Evolutionary conservation across 768 basidiomycete genomes (phyloP), one percentile per base, ranked within the genome.

Genomic region (Pisolithus orientalis): DNA sequence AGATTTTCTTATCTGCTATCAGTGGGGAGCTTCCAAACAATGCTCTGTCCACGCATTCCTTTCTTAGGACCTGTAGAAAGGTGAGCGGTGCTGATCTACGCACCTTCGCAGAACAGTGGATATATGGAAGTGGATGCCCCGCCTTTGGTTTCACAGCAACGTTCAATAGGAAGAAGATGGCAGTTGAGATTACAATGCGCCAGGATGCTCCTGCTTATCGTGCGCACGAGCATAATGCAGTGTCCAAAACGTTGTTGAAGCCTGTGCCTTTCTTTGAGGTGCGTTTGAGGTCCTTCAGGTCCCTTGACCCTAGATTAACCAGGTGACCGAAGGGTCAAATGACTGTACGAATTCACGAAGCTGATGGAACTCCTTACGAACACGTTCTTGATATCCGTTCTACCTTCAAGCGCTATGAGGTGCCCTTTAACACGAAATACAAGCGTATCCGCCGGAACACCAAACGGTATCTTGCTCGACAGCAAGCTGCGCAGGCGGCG

Each of bases 301-400:
- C 43, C 34, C 21, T 27, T 39, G 56, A 39, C 51, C 14, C n/a
- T 21, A 28, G 40, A n/a, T 44, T 50, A 29, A 29, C 48, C 39
- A 17, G 16, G 10, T 11, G 11, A 49, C 16, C 21, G 53, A 27
- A 93, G 84, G 96, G 96, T 16, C 91, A 94, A 76, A 92, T 99
- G 87, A 98, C 96, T 27, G 87, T 99, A 53, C 90, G 96, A 29
- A 96, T 98, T 48, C 95, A 98, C 63, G 96, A 99, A 75, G 96
- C 95, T 1, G 96, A 99, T 65, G 96, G 95, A 3, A 98, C 96
- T 37, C 95, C 96, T 1, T 98, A 97, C 65, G 96, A 99, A 66
- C 96, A 99, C 64, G 92, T 99, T 24, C 76, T 99, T 39, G 93
- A 96, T 65, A 91, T 98, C 54, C 84, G 85, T 39, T 82, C 79